Percentiles rank a stretch among this genome's conserved stretches.
Conservation (phyloP, 2,329 filamentous ascomycete genomes). For the Trichoderma afroharzianum region DNA sequence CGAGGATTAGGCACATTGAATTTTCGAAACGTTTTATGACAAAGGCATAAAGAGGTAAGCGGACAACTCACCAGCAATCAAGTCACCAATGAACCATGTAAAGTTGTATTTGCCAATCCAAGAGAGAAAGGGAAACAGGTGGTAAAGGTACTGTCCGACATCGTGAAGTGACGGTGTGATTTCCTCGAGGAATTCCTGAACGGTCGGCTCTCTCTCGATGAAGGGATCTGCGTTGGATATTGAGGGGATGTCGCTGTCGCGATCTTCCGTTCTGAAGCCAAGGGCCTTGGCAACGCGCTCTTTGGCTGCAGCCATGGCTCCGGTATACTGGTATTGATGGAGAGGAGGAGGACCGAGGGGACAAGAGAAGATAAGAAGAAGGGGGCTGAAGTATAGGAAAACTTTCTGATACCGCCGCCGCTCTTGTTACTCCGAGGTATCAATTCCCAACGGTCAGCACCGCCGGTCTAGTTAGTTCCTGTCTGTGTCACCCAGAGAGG, state of each 20-base stretch:
- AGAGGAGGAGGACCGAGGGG: not conserved
- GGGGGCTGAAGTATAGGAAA: not conserved
- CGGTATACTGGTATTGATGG: not conserved
- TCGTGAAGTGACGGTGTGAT: constrained; percentile 33
- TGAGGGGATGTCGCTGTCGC: constrained; percentile 33
- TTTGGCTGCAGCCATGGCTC: constrained; percentile 23
- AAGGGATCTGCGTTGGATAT: constrained; percentile 37
- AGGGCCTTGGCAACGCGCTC: constrained; percentile 31
- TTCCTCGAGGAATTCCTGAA: constrained; percentile 40
- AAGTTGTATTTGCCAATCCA: constrained; percentile 51
- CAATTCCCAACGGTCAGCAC: not conserved
- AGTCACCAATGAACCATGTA: constrained; percentile 45
- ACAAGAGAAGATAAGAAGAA: not conserved
- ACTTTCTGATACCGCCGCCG: not conserved
- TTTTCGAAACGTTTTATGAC: not conserved
- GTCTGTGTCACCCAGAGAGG: not conserved
- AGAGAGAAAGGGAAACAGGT: constrained; percentile 46
- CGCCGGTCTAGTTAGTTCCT: not conserved
- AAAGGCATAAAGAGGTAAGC: not conserved
- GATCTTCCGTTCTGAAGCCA: constrained; percentile 31
- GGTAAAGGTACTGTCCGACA: constrained; percentile 35
- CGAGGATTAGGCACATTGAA: constrained; percentile 17
- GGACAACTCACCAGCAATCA: constrained; percentile 38
- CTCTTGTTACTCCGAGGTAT: not conserved
- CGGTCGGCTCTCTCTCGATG: constrained; percentile 41